Percentiles rank a stretch among this genome's conserved stretches.
These are phyloP conservation scores for Leishmania tarentolae DNA, from an alignment of 208 protist genomes.

Conservation along the genomic window DNA sequence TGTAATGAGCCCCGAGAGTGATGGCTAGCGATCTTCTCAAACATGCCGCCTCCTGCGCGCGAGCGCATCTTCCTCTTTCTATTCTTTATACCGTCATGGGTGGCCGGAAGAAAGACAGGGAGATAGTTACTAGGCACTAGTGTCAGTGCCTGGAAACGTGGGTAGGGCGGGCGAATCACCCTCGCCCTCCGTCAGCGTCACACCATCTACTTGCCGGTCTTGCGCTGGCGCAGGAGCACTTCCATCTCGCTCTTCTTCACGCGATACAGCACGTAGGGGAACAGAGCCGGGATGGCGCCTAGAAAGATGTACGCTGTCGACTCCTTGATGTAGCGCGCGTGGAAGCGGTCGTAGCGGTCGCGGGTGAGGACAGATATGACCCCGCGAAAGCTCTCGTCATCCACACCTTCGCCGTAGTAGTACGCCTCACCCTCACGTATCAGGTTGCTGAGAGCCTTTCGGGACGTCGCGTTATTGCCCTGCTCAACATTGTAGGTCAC, in stretches of 20 bases:
- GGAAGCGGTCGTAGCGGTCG: constrained; percentile 81
- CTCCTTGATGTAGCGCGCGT: constrained; percentile 78
- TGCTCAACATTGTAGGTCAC: constrained; percentile 79
- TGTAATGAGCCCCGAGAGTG: background rate
- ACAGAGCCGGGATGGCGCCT: constrained; percentile 70
- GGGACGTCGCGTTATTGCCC: constrained; percentile 51
- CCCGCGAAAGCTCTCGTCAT: constrained; percentile 86
- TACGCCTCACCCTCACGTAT: constrained; percentile 82
- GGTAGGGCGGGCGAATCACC: background rate
- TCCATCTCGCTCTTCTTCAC: constrained; percentile 77
- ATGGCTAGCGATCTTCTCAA: background rate
- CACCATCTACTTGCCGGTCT: constrained; percentile 41
- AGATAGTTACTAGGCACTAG: background rate
- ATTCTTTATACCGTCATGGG: background rate
- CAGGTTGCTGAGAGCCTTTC: constrained; percentile 74
- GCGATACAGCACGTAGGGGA: constrained; percentile 80
- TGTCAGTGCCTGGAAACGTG: background rate
- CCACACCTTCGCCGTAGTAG: constrained; percentile 68
- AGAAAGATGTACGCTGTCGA: constrained; percentile 81
- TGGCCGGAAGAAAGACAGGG: background rate
- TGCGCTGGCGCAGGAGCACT: constrained; percentile 66
- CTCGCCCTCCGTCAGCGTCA: background rate
- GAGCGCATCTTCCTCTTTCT: background rate
- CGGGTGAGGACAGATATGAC: constrained; percentile 81
- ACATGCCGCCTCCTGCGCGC: background rate